These are phyloP conservation scores for Penicillium argentinense DNA, from an alignment of 495 filamentous ascomycete genomes.

Conservation along the genomic window DNA sequence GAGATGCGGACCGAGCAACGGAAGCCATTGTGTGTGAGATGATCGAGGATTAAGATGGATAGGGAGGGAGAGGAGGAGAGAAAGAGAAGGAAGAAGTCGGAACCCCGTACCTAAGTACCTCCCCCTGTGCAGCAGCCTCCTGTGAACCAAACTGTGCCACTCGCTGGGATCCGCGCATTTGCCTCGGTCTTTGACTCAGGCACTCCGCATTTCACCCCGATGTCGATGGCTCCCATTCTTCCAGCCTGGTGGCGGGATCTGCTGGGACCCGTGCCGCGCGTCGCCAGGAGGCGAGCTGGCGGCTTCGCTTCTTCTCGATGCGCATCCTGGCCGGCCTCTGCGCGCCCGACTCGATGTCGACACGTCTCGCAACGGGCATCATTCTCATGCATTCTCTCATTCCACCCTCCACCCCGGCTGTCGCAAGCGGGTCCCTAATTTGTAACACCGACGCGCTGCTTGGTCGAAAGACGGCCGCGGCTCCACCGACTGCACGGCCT, in stretches of 20 bases:
- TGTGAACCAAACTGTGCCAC: slow-evolving; percentile 16
- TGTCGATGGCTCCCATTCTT: not conserved
- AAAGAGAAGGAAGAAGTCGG: slow-evolving; percentile 20
- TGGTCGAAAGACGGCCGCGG: slow-evolving; percentile 27
- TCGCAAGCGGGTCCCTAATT: slow-evolving; percentile 12
- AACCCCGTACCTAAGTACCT: not conserved
- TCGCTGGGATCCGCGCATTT: slow-evolving; percentile 19
- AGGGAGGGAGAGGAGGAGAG: slow-evolving; percentile 14
- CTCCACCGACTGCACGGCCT: slow-evolving; percentile 10
- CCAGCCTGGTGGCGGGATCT: not conserved
- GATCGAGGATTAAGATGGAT: slow-evolving; percentile 11
- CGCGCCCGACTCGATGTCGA: too few relatives aligned
- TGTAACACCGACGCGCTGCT: slow-evolving; percentile 23
- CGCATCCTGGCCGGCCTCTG: too few relatives aligned
- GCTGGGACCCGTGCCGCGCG: not conserved
- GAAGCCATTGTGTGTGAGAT: slow-evolving; percentile 51
- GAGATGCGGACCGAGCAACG: slow-evolving; percentile 51
- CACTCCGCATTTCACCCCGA: slow-evolving; percentile 17
- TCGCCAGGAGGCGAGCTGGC: not conserved
- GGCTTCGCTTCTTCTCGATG: too few relatives aligned
- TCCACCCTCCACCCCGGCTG: not conserved
- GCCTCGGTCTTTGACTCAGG: slow-evolving; percentile 16
- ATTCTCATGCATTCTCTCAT: not conserved
- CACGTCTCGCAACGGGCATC: not conserved
- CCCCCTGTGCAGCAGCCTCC: not conserved